Evolutionary conservation across 257 asterid genomes (phyloP), one percentile per base, ranked within the genome.

Genomic region (Penstemon davidsonii): DNA sequence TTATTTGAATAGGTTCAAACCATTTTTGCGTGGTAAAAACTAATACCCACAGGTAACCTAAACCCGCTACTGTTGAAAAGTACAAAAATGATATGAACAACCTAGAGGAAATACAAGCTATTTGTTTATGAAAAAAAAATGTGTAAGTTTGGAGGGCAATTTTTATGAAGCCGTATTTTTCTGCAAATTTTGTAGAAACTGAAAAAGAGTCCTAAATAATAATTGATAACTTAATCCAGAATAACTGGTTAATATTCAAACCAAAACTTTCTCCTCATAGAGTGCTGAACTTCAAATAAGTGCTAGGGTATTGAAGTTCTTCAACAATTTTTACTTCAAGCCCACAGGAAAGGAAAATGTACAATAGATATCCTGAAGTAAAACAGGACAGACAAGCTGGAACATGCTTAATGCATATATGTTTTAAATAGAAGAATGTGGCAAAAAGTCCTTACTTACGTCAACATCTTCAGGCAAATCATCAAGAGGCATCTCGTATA

Each of bases 401-500:
- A 43, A 64, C 5, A 52, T 54, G 53, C 49, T 58, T 58, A 38
- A 71, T 7, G 53, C 52, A 71, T 9, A 71, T 40, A 47, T 37
- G 46, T 62, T 49, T 65, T 8, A 43, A 62, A 57, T 42, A 39
- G 59, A 80, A 55, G 64, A 73, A 46, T 58, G 71, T 73, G 81
- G 86, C 63, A 55, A 75, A 72, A 80, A 82, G 84, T 85, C 89
- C 95, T 88, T 94, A 87, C 96, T 50, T 87, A 87, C 88, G 87
- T 87, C 95, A 80, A 69, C 75, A 74, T 86, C 95, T 76, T 88
- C 92, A 44, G 89, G 89, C 43, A 76, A 84, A 81, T 87, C 96
- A 67, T 88, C 91, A 40, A 88, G 87, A 8, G 91, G 74, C 85
- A 85, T 86, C 90, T 94, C 97, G 9, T 87, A 94, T 44, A 94